phyloP scores from a whole-genome alignment of 495 filamentous ascomycete genomes.

The Acidiella bohemica region DNA sequence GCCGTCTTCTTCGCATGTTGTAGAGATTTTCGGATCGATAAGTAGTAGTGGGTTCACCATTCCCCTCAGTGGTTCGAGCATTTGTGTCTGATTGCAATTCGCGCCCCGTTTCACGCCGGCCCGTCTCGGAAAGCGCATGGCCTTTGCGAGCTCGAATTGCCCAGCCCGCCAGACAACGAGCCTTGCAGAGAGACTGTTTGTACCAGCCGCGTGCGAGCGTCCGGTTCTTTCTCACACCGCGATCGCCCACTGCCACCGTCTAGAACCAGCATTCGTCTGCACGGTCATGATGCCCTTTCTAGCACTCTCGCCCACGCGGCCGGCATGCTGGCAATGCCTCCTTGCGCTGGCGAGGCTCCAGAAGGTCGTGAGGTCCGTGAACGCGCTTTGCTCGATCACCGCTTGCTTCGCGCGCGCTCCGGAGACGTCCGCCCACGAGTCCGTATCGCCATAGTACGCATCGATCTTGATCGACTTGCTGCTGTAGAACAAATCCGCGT shows the following conservation, averaged over 20 bases:
- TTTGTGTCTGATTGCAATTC: no score
- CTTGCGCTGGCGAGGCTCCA: conserved; percentile 6
- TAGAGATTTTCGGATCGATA: no score
- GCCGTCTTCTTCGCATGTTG: no score
- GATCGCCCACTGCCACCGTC: conserved; percentile 4
- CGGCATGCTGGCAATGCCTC: neutral
- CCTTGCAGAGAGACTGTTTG: no score
- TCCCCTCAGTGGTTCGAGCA: no score
- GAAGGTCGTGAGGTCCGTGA: neutral
- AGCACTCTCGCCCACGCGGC: neutral
- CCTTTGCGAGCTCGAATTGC: no score
- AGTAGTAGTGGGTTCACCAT: no score
- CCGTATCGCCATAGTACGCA: conserved; percentile 3
- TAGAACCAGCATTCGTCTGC: conserved; percentile 1
- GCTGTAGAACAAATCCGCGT: conserved; percentile 1
- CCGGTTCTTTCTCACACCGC: no score
- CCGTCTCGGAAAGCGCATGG: no score
- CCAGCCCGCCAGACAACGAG: no score
- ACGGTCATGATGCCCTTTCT: conserved; percentile 1
- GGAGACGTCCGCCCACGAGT: neutral
- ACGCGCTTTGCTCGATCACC: neutral
- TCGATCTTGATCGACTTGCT: conserved; percentile 1
- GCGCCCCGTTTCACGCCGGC: no score
- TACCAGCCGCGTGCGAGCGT: no score
- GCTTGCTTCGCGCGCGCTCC: neutral